Evolutionary conservation across 169 alveolate species (phyloP).

Genomic region (Miamiensis avidus): DNA sequence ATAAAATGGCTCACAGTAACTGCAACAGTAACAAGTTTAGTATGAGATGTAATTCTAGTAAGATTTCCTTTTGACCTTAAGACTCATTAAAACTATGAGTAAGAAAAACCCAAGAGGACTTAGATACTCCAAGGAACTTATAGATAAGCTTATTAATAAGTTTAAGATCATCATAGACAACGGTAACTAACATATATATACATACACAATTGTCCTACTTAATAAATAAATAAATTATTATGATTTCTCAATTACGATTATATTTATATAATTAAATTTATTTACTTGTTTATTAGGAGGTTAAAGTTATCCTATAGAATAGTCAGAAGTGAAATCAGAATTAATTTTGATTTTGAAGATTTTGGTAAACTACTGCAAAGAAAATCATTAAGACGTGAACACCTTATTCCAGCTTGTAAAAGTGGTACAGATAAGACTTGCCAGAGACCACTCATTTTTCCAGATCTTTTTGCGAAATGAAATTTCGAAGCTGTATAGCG

Average conservation of each 20-base stretch:
- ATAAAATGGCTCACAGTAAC: not conserved
- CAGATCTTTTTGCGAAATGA: slow-evolving; percentile 9
- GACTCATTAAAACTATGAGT: not conserved
- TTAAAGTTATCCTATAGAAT: not conserved
- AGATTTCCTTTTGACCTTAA: no score
- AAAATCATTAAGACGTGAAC: slow-evolving; percentile 5
- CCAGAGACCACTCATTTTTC: not conserved
- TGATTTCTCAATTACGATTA: no score
- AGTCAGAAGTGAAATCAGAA: not conserved
- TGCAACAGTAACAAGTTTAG: no score
- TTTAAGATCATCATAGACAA: not conserved
- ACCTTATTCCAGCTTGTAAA: slow-evolving; percentile 19
- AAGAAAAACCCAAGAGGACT: not conserved
- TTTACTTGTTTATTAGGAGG: slow-evolving; percentile 3
- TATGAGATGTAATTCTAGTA: no score
- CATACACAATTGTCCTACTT: no score
- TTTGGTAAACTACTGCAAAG: slow-evolving; percentile 8
- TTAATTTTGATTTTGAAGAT: slow-evolving; percentile 6
- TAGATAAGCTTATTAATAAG: no score
- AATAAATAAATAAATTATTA: no score
- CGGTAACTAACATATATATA: no score
- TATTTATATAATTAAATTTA: not conserved
- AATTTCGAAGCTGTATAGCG: not conserved
- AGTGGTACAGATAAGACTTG: not conserved
- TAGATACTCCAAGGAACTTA: not conserved